Percentiles rank a stretch among this genome's conserved stretches.
Conservation (phyloP, 2,329 filamentous ascomycete genomes). For the Hypoxylon sp. region DNA sequence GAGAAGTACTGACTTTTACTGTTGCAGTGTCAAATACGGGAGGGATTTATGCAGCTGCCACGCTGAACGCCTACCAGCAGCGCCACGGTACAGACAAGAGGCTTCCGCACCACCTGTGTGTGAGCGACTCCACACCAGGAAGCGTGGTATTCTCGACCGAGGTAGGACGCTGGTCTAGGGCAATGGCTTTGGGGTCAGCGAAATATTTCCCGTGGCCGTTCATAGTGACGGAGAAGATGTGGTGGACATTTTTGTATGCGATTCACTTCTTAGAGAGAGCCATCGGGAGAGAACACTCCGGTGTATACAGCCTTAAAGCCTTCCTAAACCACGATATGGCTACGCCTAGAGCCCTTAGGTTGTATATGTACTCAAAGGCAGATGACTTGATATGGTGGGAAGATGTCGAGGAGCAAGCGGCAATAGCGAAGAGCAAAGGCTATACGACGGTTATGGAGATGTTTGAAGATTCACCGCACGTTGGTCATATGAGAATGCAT, state of each 20-base stretch:
- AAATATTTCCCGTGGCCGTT: slow-evolving; percentile 66
- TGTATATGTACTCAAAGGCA: slow-evolving; percentile 72
- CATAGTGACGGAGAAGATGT: slow-evolving; percentile 63
- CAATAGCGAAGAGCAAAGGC: slow-evolving; percentile 62
- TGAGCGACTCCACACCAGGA: slow-evolving; percentile 69
- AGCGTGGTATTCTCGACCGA: slow-evolving; percentile 60
- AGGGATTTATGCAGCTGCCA: slow-evolving; percentile 66
- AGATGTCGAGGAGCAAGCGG: slow-evolving; percentile 70
- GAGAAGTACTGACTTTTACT: background rate
- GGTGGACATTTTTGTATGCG: slow-evolving; percentile 59
- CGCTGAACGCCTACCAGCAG: slow-evolving; percentile 63
- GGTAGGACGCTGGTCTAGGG: slow-evolving; percentile 66
- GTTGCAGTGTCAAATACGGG: slow-evolving; percentile 71
- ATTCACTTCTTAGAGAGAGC: slow-evolving; percentile 56
- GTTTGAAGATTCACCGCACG: slow-evolving; percentile 72
- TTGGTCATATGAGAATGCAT: slow-evolving; percentile 72
- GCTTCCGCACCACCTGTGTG: slow-evolving; percentile 64
- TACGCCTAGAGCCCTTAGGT: slow-evolving; percentile 58
- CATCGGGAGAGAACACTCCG: slow-evolving; percentile 59
- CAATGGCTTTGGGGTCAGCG: slow-evolving; percentile 66
- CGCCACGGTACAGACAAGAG: slow-evolving; percentile 52
- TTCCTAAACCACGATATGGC: slow-evolving; percentile 58
- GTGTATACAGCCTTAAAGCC: slow-evolving; percentile 57
- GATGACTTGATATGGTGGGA: slow-evolving; percentile 70
- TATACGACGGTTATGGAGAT: slow-evolving; percentile 65